These are phyloP conservation scores for Podaxis sp. DNA, from an alignment of 768 basidiomycete genomes.

Conservation along the genomic window DNA sequence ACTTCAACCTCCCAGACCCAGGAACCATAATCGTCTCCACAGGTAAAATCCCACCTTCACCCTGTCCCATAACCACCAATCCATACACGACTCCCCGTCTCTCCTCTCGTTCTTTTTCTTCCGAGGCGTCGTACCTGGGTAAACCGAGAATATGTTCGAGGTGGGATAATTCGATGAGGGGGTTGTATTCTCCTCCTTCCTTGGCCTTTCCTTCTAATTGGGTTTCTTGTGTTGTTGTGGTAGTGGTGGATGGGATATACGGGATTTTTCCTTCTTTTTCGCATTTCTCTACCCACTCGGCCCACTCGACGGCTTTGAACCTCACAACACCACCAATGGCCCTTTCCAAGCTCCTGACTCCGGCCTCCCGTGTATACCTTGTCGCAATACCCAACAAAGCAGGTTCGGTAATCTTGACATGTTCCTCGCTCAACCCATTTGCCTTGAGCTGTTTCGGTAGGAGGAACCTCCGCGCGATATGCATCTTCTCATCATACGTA, in stretches of 20 bases:
- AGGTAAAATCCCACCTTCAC: constrained; percentile 81
- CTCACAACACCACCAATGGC: constrained; percentile 87
- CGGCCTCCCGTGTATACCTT: constrained; percentile 87
- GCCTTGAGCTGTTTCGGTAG: constrained; percentile 84
- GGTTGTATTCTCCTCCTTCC: constrained; percentile 45
- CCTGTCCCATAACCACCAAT: constrained; percentile 84
- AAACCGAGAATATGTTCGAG: constrained; percentile 85
- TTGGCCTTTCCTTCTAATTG: constrained; percentile 3
- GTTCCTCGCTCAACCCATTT: constrained; percentile 66
- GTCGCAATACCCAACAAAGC: constrained; percentile 73
- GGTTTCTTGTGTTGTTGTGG: not conserved
- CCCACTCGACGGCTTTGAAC: constrained; percentile 90
- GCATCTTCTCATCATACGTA: constrained; percentile 88
- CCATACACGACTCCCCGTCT: constrained; percentile 80
- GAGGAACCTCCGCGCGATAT: constrained; percentile 85
- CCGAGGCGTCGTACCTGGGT: constrained; percentile 69
- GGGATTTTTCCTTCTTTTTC: constrained; percentile 22
- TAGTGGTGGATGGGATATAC: not conserved
- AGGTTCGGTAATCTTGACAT: constrained; percentile 67
- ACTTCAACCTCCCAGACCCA: constrained; percentile 68
- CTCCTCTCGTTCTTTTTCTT: constrained; percentile 75
- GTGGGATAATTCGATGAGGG: constrained; percentile 63
- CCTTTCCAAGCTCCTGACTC: constrained; percentile 88
- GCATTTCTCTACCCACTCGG: constrained; percentile 55
- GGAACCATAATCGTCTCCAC: constrained; percentile 84